Evolutionary conservation across 2,329 filamentous ascomycete species (phyloP).

Genomic region (Diaporthe vexans): DNA sequence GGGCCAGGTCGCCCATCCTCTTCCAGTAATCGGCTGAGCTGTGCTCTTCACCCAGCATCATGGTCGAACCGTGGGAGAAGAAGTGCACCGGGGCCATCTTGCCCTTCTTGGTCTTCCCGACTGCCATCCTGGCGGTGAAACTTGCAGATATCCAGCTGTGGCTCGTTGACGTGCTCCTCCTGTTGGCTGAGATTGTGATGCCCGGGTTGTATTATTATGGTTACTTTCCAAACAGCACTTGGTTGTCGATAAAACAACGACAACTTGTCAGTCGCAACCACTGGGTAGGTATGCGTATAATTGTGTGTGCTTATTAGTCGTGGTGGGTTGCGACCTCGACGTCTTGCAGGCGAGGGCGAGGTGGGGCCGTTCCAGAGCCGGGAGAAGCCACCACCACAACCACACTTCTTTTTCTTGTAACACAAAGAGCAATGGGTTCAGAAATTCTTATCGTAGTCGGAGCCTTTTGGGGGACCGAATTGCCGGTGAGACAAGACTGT

Average conservation of each 20-base stretch:
- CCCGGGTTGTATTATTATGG: neutral
- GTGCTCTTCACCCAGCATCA: constrained; percentile 78
- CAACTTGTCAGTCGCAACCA: neutral
- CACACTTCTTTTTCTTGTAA: neutral
- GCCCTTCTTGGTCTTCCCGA: constrained; percentile 17
- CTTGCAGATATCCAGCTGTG: neutral
- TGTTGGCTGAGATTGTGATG: too few species aligned
- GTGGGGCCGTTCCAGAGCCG: constrained; percentile 2
- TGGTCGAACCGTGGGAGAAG: constrained; percentile 79
- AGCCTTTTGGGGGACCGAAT: neutral
- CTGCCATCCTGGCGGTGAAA: constrained; percentile 21
- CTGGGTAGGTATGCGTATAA: neutral
- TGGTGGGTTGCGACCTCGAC: neutral
- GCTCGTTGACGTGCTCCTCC: neutral
- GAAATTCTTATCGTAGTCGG: neutral
- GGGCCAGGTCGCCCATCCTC: constrained; percentile 72
- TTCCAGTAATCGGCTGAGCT: constrained; percentile 76
- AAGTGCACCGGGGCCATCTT: constrained; percentile 70
- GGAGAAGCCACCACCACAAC: neutral
- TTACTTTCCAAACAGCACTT: neutral
- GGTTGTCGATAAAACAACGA: too few species aligned
- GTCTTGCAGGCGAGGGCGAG: constrained; percentile 15
- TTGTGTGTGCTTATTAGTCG: neutral
- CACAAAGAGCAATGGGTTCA: neutral
- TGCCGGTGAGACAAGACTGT: too few species aligned